Base-by-base conservation (phyloP, 2,329 filamentous ascomycete species). In the Epichloe elymi region DNA sequence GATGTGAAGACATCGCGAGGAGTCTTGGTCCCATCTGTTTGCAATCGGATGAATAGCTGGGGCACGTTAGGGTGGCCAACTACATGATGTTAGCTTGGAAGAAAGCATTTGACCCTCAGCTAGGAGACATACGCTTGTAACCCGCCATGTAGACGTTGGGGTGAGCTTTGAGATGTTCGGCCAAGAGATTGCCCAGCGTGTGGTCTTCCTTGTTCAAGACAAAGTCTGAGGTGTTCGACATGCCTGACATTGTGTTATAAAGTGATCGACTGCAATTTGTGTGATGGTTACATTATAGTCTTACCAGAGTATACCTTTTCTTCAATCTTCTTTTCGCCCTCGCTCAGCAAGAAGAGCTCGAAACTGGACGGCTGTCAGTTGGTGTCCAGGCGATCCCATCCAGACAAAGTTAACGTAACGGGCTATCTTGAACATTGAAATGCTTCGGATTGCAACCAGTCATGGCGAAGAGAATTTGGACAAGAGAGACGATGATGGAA, bases 171-270 rank as follows among this genome's bases (percentile, higher is more conserved):
- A 98, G 84, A 61, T 91, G 87, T 62, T 88, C 83, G 46, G 85
- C 80, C 51, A 98, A 78, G 51, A 98, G 77, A 67, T 98, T 96
- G 60, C 85, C 93, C 26, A 98, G 79, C 1, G 91, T 96, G 70
- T 96, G 91, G 61, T 98, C 93, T 68, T 98, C 93, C 69, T 96
- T 97, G 70, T 88, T 88, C 70, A 98, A 83, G 53, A 88, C 82
- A 72, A 98, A 98, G 69, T 96, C 86, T 10, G 88, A 86, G n/a
- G 87, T 89, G 66, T 95, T 95, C 20, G 91, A 88, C 65, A 95
- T 89, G 63, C 88, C 89, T 64, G 10, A 35, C 36, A 15, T 35
- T 4, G 6, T 36, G 17, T 53, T 26, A 50, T 17, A 5, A 12
- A 23, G 19, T 14, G 14, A 14, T 14, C 2, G 10, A 37, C 26